phyloP scores from a whole-genome alignment of 1,284 basidiomycete species.

The Ganoderma resinaceum region DNA sequence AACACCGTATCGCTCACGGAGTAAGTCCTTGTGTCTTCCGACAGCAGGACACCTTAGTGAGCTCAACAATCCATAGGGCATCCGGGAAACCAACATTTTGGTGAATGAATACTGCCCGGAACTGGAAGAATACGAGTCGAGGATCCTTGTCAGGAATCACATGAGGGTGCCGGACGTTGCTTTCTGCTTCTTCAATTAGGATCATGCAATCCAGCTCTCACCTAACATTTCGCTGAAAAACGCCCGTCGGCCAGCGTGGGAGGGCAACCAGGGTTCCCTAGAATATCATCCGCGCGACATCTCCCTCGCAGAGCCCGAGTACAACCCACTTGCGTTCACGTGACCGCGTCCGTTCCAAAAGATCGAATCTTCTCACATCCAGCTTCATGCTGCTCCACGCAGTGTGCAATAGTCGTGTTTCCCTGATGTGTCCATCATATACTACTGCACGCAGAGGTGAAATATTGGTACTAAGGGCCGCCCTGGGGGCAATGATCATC shows the following conservation, averaged over 20 bases:
- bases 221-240: neutral
- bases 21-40: neutral
- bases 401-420: no score
- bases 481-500: no score
- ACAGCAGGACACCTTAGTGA: no score
- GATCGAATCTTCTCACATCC: no score
- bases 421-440: no score
- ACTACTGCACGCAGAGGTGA: no score
- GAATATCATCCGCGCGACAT: neutral
- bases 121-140: neutral
- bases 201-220: neutral
- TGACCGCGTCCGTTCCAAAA: no score
- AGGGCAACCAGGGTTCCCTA: neutral
- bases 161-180: neutral
- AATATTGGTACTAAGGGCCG: no score
- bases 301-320: neutral
- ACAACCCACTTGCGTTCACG: conserved; percentile 4
- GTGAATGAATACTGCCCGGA: conserved; percentile 6
- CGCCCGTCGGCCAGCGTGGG: neutral
- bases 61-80: conserved; percentile 7
- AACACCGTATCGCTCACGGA: conserved; percentile 5
- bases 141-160: neutral
- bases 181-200: conserved; percentile 7
- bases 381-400: no score
- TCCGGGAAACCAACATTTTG: neutral